Conservation (phyloP, 371 early-diverging fungal genomes). For the Smittium mucronatum region DNA sequence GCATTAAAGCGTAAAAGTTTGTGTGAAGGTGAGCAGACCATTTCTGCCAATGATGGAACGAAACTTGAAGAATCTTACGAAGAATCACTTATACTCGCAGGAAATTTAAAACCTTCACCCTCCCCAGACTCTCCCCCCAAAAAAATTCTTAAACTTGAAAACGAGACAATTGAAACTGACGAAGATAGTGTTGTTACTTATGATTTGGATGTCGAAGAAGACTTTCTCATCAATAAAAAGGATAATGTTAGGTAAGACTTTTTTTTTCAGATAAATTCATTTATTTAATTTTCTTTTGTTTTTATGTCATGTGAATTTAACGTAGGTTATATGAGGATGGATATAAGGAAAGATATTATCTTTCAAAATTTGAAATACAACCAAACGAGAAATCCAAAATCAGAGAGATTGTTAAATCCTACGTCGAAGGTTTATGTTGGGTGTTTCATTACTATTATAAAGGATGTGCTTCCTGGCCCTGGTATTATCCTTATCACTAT, state of each 20-base stretch:
- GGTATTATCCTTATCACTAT: slow-evolving; percentile 98
- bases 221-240: not conserved
- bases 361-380: slow-evolving; percentile 64
- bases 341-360: slow-evolving; percentile 84
- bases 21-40: no score
- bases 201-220: slow-evolving; percentile 19
- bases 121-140: no score
- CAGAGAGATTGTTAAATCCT: slow-evolving; percentile 62
- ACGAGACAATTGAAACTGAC: no score
- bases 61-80: no score
- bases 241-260: not conserved
- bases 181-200: no score
- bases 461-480: slow-evolving; percentile 93
- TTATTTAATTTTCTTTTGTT: not conserved
- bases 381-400: slow-evolving; percentile 40
- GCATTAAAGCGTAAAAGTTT: no score
- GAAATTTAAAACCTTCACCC: no score
- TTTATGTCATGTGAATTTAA: slow-evolving; percentile 3
- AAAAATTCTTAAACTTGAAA: no score
- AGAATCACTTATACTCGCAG: no score
- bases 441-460: slow-evolving; percentile 94
- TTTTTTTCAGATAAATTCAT: no score
- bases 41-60: no score
- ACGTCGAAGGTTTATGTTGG: slow-evolving; percentile 97
- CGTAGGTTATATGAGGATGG: slow-evolving; percentile 73